Base-by-base conservation (phyloP, 2,329 filamentous ascomycete species). In the Fusarium temperatum region DNA sequence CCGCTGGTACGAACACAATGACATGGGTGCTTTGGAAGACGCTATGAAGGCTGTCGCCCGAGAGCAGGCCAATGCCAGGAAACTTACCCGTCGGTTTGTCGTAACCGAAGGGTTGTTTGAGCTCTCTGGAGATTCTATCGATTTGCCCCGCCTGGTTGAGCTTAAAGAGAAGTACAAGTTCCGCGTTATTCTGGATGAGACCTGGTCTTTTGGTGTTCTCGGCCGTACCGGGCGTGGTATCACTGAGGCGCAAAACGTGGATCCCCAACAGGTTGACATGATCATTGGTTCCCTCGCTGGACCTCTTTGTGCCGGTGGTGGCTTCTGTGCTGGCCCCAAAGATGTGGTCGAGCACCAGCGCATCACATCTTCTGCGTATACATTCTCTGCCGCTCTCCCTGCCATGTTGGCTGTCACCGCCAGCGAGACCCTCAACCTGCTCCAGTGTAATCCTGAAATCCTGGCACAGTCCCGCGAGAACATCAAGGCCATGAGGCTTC, bases 131-230 rank as follows among this genome's bases (percentile, higher is more conserved):
- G 96, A 98, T 81, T 90, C 92, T 78, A 90, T 92, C 28, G 89
- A 98, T 81, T 85, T 99, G 71, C 96, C 95, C 6, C 95, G 92
- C 80, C 89, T 99, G 77, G 93, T 98, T 73, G 96, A 98, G 81
- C 88, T 99, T 76, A 98, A 98, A 84, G 91, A 95, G 76, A 94
- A 93, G 82, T 98, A 98, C 89, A 99, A 98, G 85, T 99, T 98
- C 86, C 94, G 96, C 78, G 90, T 99, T 64, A 97, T 98, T 75
- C 91, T 99, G 42, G 96, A 99, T 82, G 96, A 99, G 86, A 98
- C 95, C 4, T 97, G 94, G 92, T 98, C 95, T 2, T 99, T 98
- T 81, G 97, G 96, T 68, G 93, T 98, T 24, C 89, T 99, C 10
- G 96, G 96, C 54, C 90, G 95, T 70, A 98, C 94, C 32, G 97